Evolutionary conservation across 2,329 filamentous ascomycete species (phyloP), one percentile per base, ranked within the genome.

Genomic region (Alternaria viburni): DNA sequence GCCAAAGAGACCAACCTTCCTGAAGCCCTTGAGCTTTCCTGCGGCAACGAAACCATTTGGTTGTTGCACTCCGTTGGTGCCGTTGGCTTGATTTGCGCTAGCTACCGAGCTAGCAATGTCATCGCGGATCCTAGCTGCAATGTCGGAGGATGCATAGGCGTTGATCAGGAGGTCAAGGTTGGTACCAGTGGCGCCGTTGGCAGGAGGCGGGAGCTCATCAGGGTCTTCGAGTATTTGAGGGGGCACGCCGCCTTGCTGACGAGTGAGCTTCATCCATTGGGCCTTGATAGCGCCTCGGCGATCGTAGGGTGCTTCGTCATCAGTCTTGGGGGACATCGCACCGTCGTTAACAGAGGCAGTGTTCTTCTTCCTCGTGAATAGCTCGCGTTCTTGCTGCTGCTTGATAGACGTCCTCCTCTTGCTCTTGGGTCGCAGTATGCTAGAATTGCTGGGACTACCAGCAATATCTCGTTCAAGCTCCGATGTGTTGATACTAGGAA

Each of bases 351-450:
- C 83, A 4, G 79, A 71, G 7, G 86, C 83, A 6, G 85, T 80
- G 54, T 86, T 87, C 81, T 89, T 91, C 79, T 92, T 93, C 28
- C 95, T 88, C 0, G 94, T 97, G 76, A 91, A 99, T 1, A 99
- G 87, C 75, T 97, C 92, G 54, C 92, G 88, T 73, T 98, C 96
- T 78, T 99, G 96, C 68, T 91, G 92, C 71, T 91, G 85, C 70
- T 90, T 92, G 63, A 99, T 86, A 1, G 95, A 98, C 59, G 94
- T 88, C 58, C 90, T 89, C 25, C 93, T 89, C 74, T 89, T 91
- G 67, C 82, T 84, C 75, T 87, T 90, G 0, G 91, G 91, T 55
- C 92, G 86, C 6, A 62, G 23, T 26, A 88, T 83, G 25, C 87
- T 84, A 0, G 89, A 86, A 4, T 86, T 87, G 56, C 90, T 87